Conservation (phyloP, 2,329 filamentous ascomycete genomes). For the Penicillium sp. region DNA sequence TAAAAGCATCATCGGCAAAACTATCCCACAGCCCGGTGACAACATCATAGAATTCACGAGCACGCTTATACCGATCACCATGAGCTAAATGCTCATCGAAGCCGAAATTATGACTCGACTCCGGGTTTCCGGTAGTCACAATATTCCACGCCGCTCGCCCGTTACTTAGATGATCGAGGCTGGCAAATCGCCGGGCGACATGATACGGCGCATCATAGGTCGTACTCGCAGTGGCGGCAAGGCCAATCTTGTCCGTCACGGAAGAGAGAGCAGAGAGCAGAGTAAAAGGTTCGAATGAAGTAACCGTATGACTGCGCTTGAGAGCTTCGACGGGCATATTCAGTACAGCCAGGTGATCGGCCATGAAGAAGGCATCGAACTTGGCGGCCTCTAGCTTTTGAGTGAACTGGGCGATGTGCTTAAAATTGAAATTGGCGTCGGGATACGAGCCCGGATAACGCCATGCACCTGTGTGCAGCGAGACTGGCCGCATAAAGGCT, state of each 20-base stretch:
- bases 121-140: slow-evolving; percentile 54
- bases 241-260: slow-evolving; percentile 51
- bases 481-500: slow-evolving; percentile 59
- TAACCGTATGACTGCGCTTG: slow-evolving; percentile 57
- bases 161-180: slow-evolving; percentile 50
- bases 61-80: slow-evolving; percentile 51
- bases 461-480: slow-evolving; percentile 57
- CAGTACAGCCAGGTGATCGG: slow-evolving; percentile 54
- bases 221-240: slow-evolving; percentile 53
- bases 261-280: slow-evolving; percentile 51
- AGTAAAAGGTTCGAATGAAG: slow-evolving; percentile 58
- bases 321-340: slow-evolving; percentile 59
- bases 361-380: slow-evolving; percentile 59
- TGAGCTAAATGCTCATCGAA: slow-evolving; percentile 52
- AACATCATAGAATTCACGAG: slow-evolving; percentile 54
- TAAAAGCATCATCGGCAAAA: slow-evolving; percentile 56
- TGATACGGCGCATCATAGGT: slow-evolving; percentile 55
- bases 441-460: slow-evolving; percentile 55
- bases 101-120: slow-evolving; percentile 54
- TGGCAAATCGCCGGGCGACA: slow-evolving; percentile 53
- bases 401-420: slow-evolving; percentile 54
- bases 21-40: slow-evolving; percentile 55
- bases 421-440: slow-evolving; percentile 59
- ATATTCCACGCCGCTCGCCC: slow-evolving; percentile 56
- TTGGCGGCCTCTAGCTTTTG: slow-evolving; percentile 55